phyloP scores from a whole-genome alignment of 2,329 filamentous ascomycete species.

The Penicillium frequentans region DNA sequence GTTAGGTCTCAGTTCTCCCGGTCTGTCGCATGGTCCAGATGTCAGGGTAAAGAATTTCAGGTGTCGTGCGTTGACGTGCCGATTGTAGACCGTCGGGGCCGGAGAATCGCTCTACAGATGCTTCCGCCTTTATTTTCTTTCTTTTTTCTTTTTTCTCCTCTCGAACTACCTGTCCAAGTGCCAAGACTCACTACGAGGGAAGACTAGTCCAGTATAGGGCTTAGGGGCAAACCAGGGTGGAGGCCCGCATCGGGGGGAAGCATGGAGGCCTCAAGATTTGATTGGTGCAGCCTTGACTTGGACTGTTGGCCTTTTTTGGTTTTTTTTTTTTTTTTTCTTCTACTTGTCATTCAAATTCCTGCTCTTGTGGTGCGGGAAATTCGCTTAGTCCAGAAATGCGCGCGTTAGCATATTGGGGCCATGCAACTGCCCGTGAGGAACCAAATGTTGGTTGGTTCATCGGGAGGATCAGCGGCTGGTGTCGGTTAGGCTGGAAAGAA shows the following conservation, averaged over 20 bases:
- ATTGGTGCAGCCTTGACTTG: slow-evolving; percentile 8
- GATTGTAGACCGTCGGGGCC: neutral
- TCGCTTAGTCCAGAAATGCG: neutral
- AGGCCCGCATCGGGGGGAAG: slow-evolving; percentile 18
- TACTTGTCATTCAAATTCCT: neutral
- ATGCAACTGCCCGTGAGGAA: neutral
- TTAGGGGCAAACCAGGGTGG: slow-evolving; percentile 18
- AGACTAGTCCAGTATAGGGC: slow-evolving; percentile 10
- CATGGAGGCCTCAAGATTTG: slow-evolving; percentile 1
- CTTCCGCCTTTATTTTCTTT: neutral
- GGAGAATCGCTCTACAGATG: neutral
- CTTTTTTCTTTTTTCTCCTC: neutral
- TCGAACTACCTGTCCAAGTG: slow-evolving; percentile 5
- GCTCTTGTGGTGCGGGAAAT: neutral
- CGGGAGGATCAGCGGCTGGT: neutral
- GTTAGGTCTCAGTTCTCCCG: neutral
- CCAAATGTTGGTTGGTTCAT: neutral
- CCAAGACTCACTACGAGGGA: slow-evolving; percentile 9
- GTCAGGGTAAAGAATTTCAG: neutral
- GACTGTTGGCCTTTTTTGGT: neutral
- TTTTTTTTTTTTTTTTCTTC: neutral
- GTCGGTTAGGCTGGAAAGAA: neutral
- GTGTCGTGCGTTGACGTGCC: slow-evolving; percentile 6
- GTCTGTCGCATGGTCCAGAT: neutral
- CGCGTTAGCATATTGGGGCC: neutral